These are phyloP conservation scores for Pulveroboletus sp. DNA, from an alignment of 768 basidiomycete species.

Conservation along the genomic window DNA sequence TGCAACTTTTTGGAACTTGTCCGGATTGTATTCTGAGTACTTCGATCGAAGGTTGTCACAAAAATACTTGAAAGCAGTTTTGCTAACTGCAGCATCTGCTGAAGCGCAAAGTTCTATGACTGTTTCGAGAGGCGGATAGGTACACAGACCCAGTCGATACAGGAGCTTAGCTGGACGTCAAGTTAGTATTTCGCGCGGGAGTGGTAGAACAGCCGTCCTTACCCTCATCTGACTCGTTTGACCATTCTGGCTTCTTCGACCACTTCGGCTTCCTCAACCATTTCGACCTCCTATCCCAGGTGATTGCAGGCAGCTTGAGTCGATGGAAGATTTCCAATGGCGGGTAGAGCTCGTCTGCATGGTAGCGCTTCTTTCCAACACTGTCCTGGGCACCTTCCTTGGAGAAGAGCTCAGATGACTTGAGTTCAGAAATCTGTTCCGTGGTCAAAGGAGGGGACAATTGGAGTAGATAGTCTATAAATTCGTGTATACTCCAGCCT, in stretches of 20 bases:
- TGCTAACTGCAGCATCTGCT: slow-evolving; percentile 40
- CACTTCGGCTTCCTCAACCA: too few relatives aligned
- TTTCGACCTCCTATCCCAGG: slow-evolving; percentile 73
- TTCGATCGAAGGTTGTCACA: slow-evolving; percentile 37
- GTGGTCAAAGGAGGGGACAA: neutral
- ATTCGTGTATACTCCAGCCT: neutral
- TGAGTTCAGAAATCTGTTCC: neutral
- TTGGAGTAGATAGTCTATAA: neutral
- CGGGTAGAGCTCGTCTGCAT: slow-evolving; percentile 76
- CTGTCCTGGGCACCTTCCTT: slow-evolving; percentile 36
- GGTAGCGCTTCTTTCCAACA: slow-evolving; percentile 41
- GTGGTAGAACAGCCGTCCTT: neutral
- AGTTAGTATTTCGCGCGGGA: neutral
- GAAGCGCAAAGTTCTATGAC: slow-evolving; percentile 66
- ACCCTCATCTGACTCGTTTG: slow-evolving; percentile 74
- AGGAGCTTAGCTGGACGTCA: slow-evolving; percentile 40
- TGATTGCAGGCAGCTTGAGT: slow-evolving; percentile 71
- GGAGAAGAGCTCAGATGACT: slow-evolving; percentile 39
- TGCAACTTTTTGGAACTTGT: neutral
- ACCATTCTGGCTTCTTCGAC: too few relatives aligned
- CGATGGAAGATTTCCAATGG: slow-evolving; percentile 63
- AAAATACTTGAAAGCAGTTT: slow-evolving; percentile 69
- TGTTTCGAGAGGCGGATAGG: slow-evolving; percentile 56
- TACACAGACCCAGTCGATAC: slow-evolving; percentile 58
- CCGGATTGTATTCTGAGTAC: slow-evolving; percentile 48